phyloP scores from a whole-genome alignment of 805 yeast genomes.

The Wickerhamiella azyma region DNA sequence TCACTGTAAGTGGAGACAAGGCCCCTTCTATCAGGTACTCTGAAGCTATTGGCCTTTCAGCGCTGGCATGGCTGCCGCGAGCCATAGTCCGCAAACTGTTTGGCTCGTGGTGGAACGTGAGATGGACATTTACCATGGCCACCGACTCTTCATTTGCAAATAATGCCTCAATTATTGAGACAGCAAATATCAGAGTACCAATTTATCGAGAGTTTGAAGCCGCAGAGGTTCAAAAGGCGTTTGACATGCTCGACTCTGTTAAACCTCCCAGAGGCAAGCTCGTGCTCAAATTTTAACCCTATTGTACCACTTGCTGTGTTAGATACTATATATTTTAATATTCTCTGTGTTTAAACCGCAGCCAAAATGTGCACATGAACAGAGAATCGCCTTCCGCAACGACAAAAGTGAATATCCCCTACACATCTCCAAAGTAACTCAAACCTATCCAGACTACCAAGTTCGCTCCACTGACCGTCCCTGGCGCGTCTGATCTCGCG shows the following conservation, averaged over 20 bases:
- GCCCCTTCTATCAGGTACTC: conserved; percentile 7
- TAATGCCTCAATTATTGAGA: conserved; percentile 35
- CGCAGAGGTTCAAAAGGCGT: conserved; percentile 38
- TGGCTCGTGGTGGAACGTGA: conserved; percentile 22
- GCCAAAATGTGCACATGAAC: no score
- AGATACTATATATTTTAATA: no score
- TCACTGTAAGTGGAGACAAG: conserved; percentile 45
- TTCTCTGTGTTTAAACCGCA: no score
- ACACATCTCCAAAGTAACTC: no score
- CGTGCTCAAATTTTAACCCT: conserved; percentile 27
- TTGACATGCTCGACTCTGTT: conserved; percentile 33
- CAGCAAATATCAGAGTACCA: conserved; percentile 32
- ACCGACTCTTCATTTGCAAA: conserved; percentile 27
- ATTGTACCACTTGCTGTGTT: no score
- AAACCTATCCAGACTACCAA: no score
- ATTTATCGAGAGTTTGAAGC: conserved; percentile 44
- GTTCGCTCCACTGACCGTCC: no score
- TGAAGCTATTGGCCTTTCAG: background rate
- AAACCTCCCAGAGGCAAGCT: conserved; percentile 51
- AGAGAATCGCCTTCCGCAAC: no score
- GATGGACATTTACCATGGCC: conserved; percentile 17
- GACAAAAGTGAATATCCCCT: no score
- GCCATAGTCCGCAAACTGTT: conserved; percentile 18
- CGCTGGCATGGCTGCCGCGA: conserved; percentile 12
- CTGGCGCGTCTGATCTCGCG: no score